phyloP scores from a whole-genome alignment of 768 basidiomycete species.

The Gymnopilus junonius region DNA sequence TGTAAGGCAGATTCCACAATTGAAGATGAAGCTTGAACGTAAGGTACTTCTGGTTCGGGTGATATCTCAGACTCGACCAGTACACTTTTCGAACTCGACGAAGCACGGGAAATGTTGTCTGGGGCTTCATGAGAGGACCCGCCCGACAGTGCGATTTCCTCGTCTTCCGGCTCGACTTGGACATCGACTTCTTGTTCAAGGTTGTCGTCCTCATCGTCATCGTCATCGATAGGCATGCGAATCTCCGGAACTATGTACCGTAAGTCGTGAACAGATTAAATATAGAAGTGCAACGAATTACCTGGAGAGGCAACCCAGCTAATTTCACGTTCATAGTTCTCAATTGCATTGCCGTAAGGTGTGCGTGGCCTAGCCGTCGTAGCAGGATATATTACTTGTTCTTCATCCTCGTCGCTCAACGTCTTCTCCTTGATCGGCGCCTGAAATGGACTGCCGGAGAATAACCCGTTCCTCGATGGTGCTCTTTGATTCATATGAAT shows the following conservation, averaged over 20 bases:
- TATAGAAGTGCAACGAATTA: constrained; percentile 35
- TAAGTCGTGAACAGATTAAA: constrained; percentile 10
- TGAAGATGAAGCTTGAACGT: constrained; percentile 18
- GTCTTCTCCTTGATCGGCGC: constrained; percentile 69
- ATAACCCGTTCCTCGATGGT: constrained; percentile 59
- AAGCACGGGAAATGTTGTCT: constrained; percentile 57
- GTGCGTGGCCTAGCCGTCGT: constrained; percentile 55
- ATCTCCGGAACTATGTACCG: constrained; percentile 54
- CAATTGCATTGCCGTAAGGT: constrained; percentile 41
- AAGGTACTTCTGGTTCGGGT: constrained; percentile 41
- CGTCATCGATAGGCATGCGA: constrained; percentile 67
- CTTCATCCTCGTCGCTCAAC: constrained; percentile 67
- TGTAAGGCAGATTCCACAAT: constrained; percentile 45
- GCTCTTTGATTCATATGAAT: constrained; percentile 50
- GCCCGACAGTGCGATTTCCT: constrained; percentile 56
- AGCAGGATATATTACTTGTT: constrained; percentile 66
- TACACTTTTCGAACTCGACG: constrained; percentile 63
- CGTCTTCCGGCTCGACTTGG: constrained; percentile 50
- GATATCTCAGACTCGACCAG: constrained; percentile 68
- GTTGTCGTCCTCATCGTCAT: constrained; percentile 56
- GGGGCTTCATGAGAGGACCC: constrained; percentile 54
- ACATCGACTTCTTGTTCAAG: constrained; percentile 40
- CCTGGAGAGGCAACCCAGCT: constrained; percentile 83
- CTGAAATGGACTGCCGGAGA: constrained; percentile 73
- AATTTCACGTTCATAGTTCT: constrained; percentile 59